phyloP scores from a whole-genome alignment of 441 rosid species.

The Isatis lusitanica region DNA sequence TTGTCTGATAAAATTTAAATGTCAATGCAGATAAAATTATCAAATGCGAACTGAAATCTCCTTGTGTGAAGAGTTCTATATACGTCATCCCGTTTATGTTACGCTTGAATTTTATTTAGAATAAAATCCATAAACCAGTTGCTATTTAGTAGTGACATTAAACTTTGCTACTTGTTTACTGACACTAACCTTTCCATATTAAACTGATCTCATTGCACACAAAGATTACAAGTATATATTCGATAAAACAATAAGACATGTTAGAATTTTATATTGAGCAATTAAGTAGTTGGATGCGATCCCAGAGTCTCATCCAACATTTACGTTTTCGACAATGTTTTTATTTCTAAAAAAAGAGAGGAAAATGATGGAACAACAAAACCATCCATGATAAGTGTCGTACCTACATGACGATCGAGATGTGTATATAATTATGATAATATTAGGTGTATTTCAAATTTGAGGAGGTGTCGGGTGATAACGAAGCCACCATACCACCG shows the following conservation, averaged over 20 bases:
- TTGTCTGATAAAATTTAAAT: background rate
- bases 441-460: background rate
- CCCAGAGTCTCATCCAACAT: slow-evolving; percentile 22
- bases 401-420: slow-evolving; percentile 21
- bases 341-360: background rate
- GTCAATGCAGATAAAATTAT: background rate
- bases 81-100: background rate
- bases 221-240: background rate
- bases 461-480: slow-evolving; percentile 35
- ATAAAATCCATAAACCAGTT: no score
- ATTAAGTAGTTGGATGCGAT: background rate
- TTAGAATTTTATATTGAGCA: background rate
- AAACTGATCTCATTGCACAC: background rate
- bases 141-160: no score
- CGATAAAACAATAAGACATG: background rate
- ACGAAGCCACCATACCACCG: slow-evolving; percentile 42
- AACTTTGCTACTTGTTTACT: background rate
- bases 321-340: slow-evolving; percentile 27
- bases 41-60: background rate
- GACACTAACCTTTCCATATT: background rate
- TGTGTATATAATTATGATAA: slow-evolving; percentile 9
- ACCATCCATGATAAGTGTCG: slow-evolving; percentile 29
- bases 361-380: slow-evolving; percentile 26
- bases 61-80: no score
- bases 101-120: background rate